Percentiles rank a stretch among this genome's conserved stretches.
These are phyloP conservation scores for Phylloboletellus chloephorus DNA, from an alignment of 1,284 basidiomycete genomes.

Conservation along the genomic window DNA sequence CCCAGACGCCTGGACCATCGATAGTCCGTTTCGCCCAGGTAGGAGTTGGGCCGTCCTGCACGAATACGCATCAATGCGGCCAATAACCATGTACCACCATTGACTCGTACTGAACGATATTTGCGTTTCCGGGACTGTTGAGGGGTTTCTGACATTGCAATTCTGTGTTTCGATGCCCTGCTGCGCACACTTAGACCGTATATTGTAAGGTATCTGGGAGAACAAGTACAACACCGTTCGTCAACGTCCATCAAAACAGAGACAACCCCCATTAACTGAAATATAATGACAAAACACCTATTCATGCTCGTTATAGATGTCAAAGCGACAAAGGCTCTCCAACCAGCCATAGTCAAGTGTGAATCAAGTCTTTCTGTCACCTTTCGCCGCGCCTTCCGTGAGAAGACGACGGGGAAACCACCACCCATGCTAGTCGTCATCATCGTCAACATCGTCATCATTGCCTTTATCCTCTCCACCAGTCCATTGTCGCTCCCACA, in stretches of 20 bases:
- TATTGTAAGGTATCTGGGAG: constrained; percentile 21
- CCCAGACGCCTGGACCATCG: constrained; percentile 78
- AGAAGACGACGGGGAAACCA: not conserved
- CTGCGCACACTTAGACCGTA: not conserved
- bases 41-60: constrained; percentile 38
- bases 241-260: constrained; percentile 7
- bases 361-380: not conserved
- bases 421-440: constrained; percentile 24
- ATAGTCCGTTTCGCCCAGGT: constrained; percentile 59
- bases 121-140: constrained; percentile 30
- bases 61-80: constrained; percentile 4
- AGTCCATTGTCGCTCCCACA: constrained; percentile 76
- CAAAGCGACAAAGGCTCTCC: constrained; percentile 1
- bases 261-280: constrained; percentile 25
- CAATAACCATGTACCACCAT: not conserved
- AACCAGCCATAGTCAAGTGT: not conserved
- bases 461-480: constrained; percentile 54
- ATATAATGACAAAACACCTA: constrained; percentile 21
- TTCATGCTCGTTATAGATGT: constrained; percentile 5
- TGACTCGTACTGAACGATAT: constrained; percentile 27
- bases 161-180: not conserved
- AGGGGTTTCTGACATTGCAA: constrained; percentile 19
- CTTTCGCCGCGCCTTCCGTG: not conserved
- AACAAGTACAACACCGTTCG: constrained; percentile 5
- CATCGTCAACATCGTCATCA: constrained; percentile 46